Evolutionary conservation across 2,329 filamentous ascomycete species (phyloP).

Genomic region (Sclerotinia nivalis): DNA sequence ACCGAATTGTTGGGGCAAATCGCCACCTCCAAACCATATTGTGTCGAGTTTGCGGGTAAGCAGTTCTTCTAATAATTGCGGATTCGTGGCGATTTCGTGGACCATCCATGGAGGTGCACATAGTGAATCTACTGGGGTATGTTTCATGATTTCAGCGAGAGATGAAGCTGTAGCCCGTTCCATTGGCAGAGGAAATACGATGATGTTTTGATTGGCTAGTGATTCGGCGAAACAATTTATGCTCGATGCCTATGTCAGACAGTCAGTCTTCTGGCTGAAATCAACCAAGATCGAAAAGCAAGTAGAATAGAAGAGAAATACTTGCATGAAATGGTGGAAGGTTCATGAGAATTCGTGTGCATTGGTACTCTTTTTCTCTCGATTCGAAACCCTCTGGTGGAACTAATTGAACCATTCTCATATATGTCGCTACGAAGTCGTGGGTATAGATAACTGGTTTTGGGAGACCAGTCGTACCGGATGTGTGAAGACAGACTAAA

Average conservation of each 20-base stretch:
- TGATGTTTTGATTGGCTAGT: not conserved
- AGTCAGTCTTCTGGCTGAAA: not conserved
- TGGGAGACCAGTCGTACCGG: not conserved
- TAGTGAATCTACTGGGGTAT: not conserved
- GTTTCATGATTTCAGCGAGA: not conserved
- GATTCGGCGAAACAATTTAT: not conserved
- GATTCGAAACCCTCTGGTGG: not conserved
- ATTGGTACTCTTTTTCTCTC: not conserved
- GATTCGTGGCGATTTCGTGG: not conserved
- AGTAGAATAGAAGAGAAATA: not conserved
- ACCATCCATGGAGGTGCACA: not conserved
- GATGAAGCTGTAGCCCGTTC: not conserved
- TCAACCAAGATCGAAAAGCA: not conserved
- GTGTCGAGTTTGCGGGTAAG: not conserved
- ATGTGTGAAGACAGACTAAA: not conserved
- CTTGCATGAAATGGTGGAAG: not conserved
- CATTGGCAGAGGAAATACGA: not conserved
- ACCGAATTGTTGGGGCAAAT: not conserved
- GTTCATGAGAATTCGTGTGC: not conserved
- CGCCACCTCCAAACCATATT: not conserved
- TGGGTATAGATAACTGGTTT: not conserved
- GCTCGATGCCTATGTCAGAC: not conserved
- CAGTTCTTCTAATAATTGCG: not conserved
- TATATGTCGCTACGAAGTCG: not conserved
- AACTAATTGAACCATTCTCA: not conserved